Conservation (phyloP, 2,329 filamentous ascomycete genomes). For the Lachnellula occidentalis region DNA sequence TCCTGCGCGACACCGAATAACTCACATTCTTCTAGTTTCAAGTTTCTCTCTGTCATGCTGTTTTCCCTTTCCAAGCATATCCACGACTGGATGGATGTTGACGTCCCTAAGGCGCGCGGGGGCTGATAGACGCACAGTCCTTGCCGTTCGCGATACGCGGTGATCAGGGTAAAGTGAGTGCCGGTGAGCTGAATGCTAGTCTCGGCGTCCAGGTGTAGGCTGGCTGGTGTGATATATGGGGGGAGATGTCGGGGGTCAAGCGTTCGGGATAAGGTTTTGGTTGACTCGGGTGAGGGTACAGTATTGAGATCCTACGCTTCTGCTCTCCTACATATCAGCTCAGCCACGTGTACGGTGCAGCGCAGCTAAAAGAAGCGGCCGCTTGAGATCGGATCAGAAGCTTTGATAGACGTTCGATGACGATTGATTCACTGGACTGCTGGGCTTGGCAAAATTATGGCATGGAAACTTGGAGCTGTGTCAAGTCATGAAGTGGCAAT, state of each 20-base stretch:
- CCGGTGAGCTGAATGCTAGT: neutral
- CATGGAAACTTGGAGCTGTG: neutral
- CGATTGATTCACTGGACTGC: too few species aligned
- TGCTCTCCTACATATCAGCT: too few species aligned
- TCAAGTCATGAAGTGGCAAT: too few species aligned
- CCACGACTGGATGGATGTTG: conserved; percentile 33
- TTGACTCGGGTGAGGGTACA: too few species aligned
- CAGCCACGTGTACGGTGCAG: too few species aligned
- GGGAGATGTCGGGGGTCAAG: neutral
- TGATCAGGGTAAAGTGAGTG: neutral
- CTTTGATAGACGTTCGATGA: too few species aligned
- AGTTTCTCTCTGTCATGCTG: conserved; percentile 71
- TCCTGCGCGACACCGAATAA: conserved; percentile 14
- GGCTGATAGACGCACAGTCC: conserved; percentile 9
- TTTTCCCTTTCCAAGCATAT: conserved; percentile 55
- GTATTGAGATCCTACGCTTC: too few species aligned
- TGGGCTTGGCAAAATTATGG: too few species aligned
- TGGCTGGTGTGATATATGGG: neutral
- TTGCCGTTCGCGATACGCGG: neutral
- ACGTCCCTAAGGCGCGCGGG: conserved; percentile 5
- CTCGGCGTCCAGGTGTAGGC: neutral
- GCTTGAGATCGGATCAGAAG: too few species aligned
- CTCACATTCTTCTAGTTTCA: conserved; percentile 86
- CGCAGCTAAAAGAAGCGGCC: too few species aligned
- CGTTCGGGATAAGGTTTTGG: too few species aligned